These are phyloP conservation scores for Sporothrix inflata DNA, from an alignment of 2,329 filamentous ascomycete species.

Conservation along the genomic window DNA sequence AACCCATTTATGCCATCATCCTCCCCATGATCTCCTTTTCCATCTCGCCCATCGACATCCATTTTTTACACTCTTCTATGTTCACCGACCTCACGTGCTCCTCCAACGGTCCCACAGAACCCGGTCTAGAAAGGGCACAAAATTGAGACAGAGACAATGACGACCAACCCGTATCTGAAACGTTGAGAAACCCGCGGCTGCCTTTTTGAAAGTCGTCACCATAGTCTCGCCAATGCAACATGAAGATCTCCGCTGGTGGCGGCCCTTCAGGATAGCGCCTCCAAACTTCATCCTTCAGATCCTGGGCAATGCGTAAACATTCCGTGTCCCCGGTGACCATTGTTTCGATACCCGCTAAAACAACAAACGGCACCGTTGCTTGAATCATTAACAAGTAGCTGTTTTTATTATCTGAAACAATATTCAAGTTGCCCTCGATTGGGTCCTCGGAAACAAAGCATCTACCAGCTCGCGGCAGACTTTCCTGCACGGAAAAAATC, in stretches of 20 bases:
- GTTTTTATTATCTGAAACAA: no score
- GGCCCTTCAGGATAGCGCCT: background rate
- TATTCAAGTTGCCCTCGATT: background rate
- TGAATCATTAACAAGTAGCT: background rate
- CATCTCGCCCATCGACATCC: background rate
- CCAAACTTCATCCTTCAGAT: background rate
- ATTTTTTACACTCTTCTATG: background rate
- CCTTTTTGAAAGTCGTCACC: no score
- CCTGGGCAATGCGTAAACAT: no score
- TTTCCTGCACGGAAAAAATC: background rate
- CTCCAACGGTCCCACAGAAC: background rate
- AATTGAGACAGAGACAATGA: background rate
- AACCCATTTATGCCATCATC: background rate
- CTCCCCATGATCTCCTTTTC: background rate
- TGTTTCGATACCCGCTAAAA: background rate
- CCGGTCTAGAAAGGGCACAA: background rate
- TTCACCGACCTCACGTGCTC: background rate
- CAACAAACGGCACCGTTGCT: background rate
- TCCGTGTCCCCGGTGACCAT: background rate
- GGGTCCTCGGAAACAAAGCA: background rate
- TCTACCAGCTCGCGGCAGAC: background rate
- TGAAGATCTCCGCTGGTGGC: background rate
- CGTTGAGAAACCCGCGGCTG: background rate
- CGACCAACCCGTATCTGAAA: background rate
- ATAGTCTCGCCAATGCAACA: background rate